These are phyloP conservation scores for Cryptococcus deneoformans DNA, from an alignment of 1,284 basidiomycete species.

Conservation along the genomic window DNA sequence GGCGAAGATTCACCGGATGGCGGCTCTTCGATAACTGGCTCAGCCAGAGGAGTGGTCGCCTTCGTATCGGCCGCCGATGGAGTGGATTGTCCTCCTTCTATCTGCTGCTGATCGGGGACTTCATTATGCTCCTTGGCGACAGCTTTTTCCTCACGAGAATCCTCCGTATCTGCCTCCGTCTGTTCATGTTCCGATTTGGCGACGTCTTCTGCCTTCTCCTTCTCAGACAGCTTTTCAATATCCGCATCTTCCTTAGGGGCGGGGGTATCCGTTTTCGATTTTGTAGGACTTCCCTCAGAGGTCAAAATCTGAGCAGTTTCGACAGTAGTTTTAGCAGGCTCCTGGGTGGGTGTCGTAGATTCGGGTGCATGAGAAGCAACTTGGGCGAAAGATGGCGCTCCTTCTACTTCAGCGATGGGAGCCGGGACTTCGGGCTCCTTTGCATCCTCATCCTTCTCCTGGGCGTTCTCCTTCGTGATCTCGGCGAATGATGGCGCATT, in stretches of 20 bases:
- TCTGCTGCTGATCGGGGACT: background rate
- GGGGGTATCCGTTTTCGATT: background rate
- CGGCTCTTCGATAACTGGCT: background rate
- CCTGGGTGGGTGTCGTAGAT: background rate
- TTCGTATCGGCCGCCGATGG: background rate
- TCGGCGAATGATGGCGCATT: background rate
- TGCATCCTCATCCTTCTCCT: background rate
- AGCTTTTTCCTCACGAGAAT: background rate
- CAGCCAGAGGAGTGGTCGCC: background rate
- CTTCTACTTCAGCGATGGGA: background rate
- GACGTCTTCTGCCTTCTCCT: constrained; percentile 1
- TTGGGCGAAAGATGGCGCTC: background rate
- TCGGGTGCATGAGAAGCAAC: background rate
- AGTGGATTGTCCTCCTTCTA: background rate
- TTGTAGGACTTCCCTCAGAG: background rate
- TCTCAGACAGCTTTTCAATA: background rate
- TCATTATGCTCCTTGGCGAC: background rate
- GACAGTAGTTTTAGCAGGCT: background rate
- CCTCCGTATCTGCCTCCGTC: background rate
- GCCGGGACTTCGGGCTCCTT: background rate
- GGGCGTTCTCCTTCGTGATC: too few species aligned
- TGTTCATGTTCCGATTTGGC: background rate
- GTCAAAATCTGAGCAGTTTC: background rate
- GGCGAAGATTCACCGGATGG: background rate
- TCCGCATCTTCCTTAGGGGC: background rate